A percentile compares a stretch with the other conserved stretches of the same genome.
Evolutionary conservation across 495 filamentous ascomycete genomes (phyloP).

Genomic region (Penicillium ochrochloron): DNA sequence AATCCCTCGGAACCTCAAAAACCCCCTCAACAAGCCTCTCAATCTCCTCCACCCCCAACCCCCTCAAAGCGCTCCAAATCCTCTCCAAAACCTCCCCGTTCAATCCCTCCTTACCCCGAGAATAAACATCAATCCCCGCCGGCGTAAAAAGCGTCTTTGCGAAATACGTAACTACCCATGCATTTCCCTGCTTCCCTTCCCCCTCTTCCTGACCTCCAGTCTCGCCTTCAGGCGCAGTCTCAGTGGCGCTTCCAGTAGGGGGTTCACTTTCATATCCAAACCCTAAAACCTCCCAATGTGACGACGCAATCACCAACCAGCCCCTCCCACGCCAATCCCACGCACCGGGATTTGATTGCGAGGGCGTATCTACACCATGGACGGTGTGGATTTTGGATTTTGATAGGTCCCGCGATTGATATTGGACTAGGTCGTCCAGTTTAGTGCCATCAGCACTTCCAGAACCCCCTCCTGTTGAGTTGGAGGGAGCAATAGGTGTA

Average conservation of each 20-base stretch:
- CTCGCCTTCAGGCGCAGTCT: neutral
- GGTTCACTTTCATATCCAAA: conserved; percentile 70
- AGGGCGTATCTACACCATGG: conserved; percentile 64
- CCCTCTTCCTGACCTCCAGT: no score
- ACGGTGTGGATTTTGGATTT: conserved; percentile 59
- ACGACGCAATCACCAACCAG: conserved; percentile 63
- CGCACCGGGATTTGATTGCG: conserved; percentile 39
- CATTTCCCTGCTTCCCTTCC: conserved; percentile 30
- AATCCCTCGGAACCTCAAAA: conserved; percentile 31
- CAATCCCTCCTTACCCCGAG: conserved; percentile 54
- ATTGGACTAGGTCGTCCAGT: conserved; percentile 70
- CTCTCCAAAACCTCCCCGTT: conserved; percentile 30
- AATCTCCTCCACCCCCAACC: conserved; percentile 31
- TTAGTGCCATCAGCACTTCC: conserved; percentile 27
- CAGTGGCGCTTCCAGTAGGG: no score
- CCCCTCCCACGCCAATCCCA: conserved; percentile 79
- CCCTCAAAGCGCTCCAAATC: conserved; percentile 50
- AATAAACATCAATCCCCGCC: conserved; percentile 76
- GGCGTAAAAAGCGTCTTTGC: conserved; percentile 74
- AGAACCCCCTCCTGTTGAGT: neutral
- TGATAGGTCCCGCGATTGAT: conserved; percentile 53
- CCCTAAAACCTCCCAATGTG: conserved; percentile 76
- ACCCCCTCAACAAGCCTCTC: conserved; percentile 22
- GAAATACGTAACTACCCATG: conserved; percentile 79
- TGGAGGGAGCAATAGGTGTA: conserved; percentile 45